These are phyloP conservation scores for Rugonectria rugulosa DNA, from an alignment of 2,329 filamentous ascomycete genomes.

Conservation along the genomic window DNA sequence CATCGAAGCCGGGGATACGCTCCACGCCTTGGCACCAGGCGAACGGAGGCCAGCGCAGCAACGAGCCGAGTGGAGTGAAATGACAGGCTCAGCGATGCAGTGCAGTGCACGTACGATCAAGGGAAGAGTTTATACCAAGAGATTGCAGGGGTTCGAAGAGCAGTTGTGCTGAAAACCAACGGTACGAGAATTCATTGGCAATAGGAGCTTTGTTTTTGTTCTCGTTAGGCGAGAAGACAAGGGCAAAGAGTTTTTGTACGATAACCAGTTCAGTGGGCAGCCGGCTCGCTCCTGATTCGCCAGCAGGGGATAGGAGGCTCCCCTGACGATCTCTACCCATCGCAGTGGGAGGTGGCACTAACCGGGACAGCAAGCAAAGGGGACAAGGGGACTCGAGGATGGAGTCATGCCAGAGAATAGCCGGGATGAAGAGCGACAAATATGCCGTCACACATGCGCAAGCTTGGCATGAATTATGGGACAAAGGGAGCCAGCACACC, in stretches of 20 bases:
- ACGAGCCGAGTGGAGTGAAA: constrained; percentile 1
- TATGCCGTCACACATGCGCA: not conserved
- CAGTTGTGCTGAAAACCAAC: not conserved
- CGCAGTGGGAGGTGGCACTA: not conserved
- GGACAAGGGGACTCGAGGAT: not conserved
- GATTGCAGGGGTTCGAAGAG: constrained; percentile 19
- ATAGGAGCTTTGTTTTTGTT: not conserved
- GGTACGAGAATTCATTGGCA: not conserved
- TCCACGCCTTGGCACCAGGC: not conserved
- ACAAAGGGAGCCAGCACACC: not conserved
- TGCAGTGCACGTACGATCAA: not conserved
- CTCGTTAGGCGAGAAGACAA: not conserved
- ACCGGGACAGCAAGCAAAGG: not conserved
- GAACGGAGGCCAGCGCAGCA: not conserved
- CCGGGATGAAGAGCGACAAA: constrained; percentile 1
- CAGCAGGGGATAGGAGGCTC: constrained; percentile 4
- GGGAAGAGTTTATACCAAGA: no score
- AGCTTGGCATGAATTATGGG: not conserved
- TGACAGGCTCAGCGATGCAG: not conserved
- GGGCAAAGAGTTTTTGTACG: not conserved
- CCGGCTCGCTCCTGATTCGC: no score
- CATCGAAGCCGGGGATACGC: not conserved
- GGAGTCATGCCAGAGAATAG: not conserved
- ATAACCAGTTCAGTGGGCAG: no score
- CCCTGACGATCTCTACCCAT: constrained; percentile 16